Evolutionary conservation across 164 flowering plant species (phyloP).

Genomic region (Chimonanthus praecox): DNA sequence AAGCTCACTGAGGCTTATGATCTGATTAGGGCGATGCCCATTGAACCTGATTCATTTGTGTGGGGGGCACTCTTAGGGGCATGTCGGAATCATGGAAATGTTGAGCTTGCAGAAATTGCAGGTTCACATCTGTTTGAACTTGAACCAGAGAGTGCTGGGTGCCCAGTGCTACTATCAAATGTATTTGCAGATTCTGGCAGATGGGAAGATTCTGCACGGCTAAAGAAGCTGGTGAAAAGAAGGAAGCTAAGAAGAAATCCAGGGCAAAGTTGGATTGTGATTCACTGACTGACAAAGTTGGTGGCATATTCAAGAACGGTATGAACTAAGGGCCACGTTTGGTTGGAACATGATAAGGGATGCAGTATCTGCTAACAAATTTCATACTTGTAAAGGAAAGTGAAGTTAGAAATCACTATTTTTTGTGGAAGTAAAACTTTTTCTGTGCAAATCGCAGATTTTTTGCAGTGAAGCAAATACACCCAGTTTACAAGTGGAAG

Average conservation of each 20-base stretch:
- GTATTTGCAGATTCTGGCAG: conserved; percentile 57
- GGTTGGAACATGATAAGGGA: no score
- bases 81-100: conserved; percentile 20
- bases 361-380: no score
- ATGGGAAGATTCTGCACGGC: conserved; percentile 48
- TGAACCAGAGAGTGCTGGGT: conserved; percentile 15
- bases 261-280: conserved; percentile 74
- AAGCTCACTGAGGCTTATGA: conserved; percentile 16
- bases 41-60: conserved; percentile 7
- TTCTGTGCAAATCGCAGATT: no score
- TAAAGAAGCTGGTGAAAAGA: conserved; percentile 52
- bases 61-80: conserved; percentile 23
- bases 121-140: conserved; percentile 14
- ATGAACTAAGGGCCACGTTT: no score
- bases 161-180: conserved; percentile 39
- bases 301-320: neutral
- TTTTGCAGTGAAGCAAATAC: no score
- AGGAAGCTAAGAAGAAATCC: conserved; percentile 37
- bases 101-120: conserved; percentile 15
- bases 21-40: conserved; percentile 12
- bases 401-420: no score
- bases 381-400: no score
- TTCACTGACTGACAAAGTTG: conserved; percentile 3
- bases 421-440: no score
- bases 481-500: no score